Conservation (phyloP, 2,329 filamentous ascomycete genomes). For the Gaeumannomyces tritici region DNA sequence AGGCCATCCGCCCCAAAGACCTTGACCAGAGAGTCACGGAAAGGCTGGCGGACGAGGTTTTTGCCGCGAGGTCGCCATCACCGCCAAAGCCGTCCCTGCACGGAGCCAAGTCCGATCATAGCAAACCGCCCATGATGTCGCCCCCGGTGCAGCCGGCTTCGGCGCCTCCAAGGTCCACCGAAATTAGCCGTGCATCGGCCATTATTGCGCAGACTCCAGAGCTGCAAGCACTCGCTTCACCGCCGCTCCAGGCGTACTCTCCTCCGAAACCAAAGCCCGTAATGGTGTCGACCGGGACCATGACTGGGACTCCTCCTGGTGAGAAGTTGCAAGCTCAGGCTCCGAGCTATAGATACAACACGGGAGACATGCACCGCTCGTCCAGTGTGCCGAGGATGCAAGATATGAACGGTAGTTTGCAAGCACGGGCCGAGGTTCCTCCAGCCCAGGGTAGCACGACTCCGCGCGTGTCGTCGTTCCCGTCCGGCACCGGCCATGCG, state of each 20-base stretch:
- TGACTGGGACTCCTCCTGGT: slow-evolving; percentile 55
- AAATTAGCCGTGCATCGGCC: slow-evolving; percentile 51
- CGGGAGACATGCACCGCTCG: slow-evolving; percentile 23
- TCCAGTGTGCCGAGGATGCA: slow-evolving; percentile 27
- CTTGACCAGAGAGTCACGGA: slow-evolving; percentile 61
- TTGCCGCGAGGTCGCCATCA: slow-evolving; percentile 39
- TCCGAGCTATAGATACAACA: neutral
- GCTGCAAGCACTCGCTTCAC: slow-evolving; percentile 45
- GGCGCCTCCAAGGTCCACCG: slow-evolving; percentile 29
- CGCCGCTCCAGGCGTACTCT: slow-evolving; percentile 7
- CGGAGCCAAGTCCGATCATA: slow-evolving; percentile 2
- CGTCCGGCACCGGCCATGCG: slow-evolving; percentile 21
- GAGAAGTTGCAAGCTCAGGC: slow-evolving; percentile 24
- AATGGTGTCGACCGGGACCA: slow-evolving; percentile 60
- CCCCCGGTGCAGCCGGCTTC: slow-evolving; percentile 27
- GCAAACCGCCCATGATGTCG: slow-evolving; percentile 17
- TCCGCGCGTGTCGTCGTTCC: slow-evolving; percentile 21
- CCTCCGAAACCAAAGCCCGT: slow-evolving; percentile 21
- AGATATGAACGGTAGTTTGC: slow-evolving; percentile 12
- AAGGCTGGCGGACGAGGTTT: slow-evolving; percentile 76
- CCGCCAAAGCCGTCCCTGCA: slow-evolving; percentile 16
- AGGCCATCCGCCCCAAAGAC: slow-evolving; percentile 38
- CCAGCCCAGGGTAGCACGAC: slow-evolving; percentile 14
- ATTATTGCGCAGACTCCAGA: slow-evolving; percentile 56
- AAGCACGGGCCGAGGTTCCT: slow-evolving; percentile 13